Evolutionary conservation across 768 basidiomycete species (phyloP), one percentile per base, ranked within the genome.

Genomic region (Hortiboletus campestris): DNA sequence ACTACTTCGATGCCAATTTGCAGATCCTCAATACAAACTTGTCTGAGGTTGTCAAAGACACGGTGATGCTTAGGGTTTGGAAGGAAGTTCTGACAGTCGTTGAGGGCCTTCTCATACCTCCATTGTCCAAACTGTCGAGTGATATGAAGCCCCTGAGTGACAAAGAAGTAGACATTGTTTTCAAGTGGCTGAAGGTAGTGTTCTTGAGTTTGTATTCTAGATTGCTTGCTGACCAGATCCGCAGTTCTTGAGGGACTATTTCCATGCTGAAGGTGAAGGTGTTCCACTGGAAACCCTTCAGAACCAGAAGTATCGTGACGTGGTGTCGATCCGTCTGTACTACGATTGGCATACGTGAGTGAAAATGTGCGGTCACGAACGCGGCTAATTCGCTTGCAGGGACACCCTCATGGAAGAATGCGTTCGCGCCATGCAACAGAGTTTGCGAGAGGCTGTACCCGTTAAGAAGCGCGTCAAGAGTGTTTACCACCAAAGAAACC

Each of bases 101-200:
- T 53, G 97, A 98, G 67, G 86, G 84, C 11, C 73, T 98, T 61
- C 81, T 98, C 57, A 86, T 98, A 16, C 97, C 97, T 4, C 91
- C 95, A 3, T 72, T 99, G 53, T 91, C 89, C 6, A 92, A 96
- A 57, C 74, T 82, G 17, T 78, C 87, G 11, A 93, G 93, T 42
- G 90, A 94, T 51, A 88, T 98, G 92, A 89, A 91, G 62, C 88
- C 94, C 1, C 70, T 99, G 67, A 86, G 81, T 28, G 97, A 98
- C 65, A 95, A 96, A 73, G 97, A 98, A 74, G 90, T 98, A 36
- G 97, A 98, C 68, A 88, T 98, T 56, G 96, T 95, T n/a, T 93
- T 98, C 77, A 96, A 94, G 70, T 98, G 97, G 93, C 71, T 98
- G 51, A 95, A 94, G 85, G 94, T 91, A 53, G 17, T 14, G 10